phyloP scores from a whole-genome alignment of 2,329 filamentous ascomycete species.

The Fusarium incarnatum region DNA sequence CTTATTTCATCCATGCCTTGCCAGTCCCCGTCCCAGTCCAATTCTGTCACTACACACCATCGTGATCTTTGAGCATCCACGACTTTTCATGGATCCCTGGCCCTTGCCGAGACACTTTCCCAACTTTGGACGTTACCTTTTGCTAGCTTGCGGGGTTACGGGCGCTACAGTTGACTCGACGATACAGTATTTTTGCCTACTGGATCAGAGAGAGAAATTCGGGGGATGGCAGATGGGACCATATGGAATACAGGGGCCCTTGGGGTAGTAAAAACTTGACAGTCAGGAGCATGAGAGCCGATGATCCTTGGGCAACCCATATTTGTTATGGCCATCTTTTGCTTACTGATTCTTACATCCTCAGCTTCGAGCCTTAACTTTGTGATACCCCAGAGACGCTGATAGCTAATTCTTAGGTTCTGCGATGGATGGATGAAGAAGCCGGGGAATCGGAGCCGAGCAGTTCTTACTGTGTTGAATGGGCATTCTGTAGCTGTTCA shows the following conservation, averaged over 20 bases:
- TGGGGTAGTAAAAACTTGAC: background rate
- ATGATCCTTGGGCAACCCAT: background rate
- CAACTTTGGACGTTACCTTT: constrained; percentile 34
- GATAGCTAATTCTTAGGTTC: background rate
- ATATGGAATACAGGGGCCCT: constrained; percentile 25
- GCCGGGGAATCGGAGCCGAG: constrained; percentile 2
- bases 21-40: constrained; percentile 3
- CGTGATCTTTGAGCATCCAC: constrained; percentile 44
- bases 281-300: background rate
- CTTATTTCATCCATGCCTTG: constrained; percentile 7
- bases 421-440: constrained; percentile 9
- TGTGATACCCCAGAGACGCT: background rate
- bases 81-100: constrained; percentile 43
- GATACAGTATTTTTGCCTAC: constrained; percentile 3
- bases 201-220: constrained; percentile 9
- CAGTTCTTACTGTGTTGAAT: constrained; percentile 3
- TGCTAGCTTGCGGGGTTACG: constrained; percentile 45
- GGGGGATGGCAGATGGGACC: constrained; percentile 24
- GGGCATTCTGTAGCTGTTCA: fast-evolving
- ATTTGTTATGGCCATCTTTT: background rate
- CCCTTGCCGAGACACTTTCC: constrained; percentile 38
- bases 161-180: constrained; percentile 23
- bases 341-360: background rate
- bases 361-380: background rate
- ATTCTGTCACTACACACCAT: constrained; percentile 45